Conservation (phyloP, 768 basidiomycete genomes). For the Kwoniella mangroviensis region DNA sequence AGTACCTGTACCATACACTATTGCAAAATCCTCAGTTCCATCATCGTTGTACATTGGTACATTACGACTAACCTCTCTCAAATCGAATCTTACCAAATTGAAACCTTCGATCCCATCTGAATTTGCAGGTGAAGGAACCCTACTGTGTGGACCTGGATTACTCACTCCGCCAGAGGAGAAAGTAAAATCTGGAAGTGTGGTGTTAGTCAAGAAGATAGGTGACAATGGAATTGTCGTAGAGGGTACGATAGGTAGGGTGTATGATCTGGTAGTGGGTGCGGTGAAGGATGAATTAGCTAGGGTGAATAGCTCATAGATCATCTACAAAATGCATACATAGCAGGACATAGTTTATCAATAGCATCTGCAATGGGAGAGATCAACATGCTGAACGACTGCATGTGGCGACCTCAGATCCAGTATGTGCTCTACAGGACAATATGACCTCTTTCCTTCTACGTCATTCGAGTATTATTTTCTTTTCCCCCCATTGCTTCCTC, state of each 20-base stretch:
- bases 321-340: background rate
- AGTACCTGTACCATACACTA: background rate
- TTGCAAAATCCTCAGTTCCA: conserved; percentile 65
- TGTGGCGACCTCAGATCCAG: too few relatives aligned
- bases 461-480: too few relatives aligned
- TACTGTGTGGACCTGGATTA: conserved; percentile 70
- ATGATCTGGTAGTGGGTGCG: conserved; percentile 84
- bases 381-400: too few relatives aligned
- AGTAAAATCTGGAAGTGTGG: conserved; percentile 58
- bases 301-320: conserved; percentile 62
- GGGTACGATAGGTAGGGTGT: conserved; percentile 83
- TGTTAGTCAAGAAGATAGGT: conserved; percentile 85
- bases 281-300: conserved; percentile 90
- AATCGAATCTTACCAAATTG: conserved; percentile 73
- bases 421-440: too few relatives aligned
- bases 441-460: too few relatives aligned
- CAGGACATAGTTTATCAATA: too few relatives aligned
- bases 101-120: conserved; percentile 76
- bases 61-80: conserved; percentile 85
- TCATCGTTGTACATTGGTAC: conserved; percentile 97
- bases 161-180: conserved; percentile 44
- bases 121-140: conserved; percentile 94
- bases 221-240: conserved; percentile 86
- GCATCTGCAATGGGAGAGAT: too few relatives aligned
- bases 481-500: too few relatives aligned